Evolutionary conservation across 148 eudicot species (phyloP).

Genomic region (Heliamphora exappendiculata): DNA sequence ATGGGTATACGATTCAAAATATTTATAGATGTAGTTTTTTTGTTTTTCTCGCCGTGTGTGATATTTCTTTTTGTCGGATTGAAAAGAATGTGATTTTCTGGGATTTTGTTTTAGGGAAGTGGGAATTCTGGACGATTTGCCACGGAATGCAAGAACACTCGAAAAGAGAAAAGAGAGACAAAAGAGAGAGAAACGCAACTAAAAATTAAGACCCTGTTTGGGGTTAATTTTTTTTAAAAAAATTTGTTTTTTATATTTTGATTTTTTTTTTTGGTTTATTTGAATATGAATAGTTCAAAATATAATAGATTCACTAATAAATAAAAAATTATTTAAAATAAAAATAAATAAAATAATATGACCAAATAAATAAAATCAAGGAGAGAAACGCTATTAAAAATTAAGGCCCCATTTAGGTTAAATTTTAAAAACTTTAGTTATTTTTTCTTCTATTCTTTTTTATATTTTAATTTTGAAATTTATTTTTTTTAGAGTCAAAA

Average conservation of each 20-base stretch:
- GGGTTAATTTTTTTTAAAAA: neutral
- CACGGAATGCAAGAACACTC: neutral
- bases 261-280: neutral
- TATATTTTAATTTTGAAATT: no score
- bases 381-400: no score
- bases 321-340: no score
- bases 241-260: neutral
- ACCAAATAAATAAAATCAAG: no score
- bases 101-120: neutral
- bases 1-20: neutral
- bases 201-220: no score
- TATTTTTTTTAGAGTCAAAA: no score
- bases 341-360: no score
- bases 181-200: neutral
- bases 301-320: no score
- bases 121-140: slow-evolving; percentile 1
- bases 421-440: no score
- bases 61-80: neutral
- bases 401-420: no score
- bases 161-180: neutral
- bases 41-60: neutral
- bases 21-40: neutral
- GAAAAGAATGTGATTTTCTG: slow-evolving; percentile 10
- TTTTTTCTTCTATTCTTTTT: no score
- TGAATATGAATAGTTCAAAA: no score